Evolutionary conservation across 352 stramenopile species (phyloP).

Genomic region (Globisporangium takayamanum): DNA sequence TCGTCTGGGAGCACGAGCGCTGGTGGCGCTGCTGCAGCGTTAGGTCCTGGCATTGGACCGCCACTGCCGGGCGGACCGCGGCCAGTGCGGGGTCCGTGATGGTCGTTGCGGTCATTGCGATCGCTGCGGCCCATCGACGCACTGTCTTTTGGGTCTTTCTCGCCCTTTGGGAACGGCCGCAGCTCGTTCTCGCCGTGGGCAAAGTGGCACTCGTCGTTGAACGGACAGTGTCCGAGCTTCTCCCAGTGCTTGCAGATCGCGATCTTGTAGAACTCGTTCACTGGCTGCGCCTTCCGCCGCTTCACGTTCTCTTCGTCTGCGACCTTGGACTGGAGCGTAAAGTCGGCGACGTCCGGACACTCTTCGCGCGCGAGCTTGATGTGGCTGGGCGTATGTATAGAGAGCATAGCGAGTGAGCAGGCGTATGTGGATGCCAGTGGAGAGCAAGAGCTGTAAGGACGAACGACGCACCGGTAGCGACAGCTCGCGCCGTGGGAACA

Average conservation of each 20-base stretch:
- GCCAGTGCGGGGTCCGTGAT: conserved; percentile 4
- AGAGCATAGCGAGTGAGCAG: background rate
- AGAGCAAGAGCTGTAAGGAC: background rate
- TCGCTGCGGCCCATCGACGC: background rate
- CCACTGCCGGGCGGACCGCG: background rate
- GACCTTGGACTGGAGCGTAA: conserved; percentile 89
- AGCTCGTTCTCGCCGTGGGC: conserved; percentile 94
- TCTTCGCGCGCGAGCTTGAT: conserved; percentile 91
- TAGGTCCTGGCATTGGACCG: conserved; percentile 1
- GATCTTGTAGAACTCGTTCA: conserved; percentile 98
- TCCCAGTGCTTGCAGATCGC: conserved; percentile 97
- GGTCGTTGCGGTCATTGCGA: conserved; percentile 5
- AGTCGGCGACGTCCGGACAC: conserved; percentile 91
- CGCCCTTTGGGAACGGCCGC: conserved; percentile 75
- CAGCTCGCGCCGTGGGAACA: conserved; percentile 96
- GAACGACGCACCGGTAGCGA: conserved; percentile 64
- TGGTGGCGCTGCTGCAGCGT: conserved; percentile 10
- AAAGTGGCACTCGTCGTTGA: conserved; percentile 96
- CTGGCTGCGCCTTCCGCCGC: conserved; percentile 77
- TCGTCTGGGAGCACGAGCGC: conserved; percentile 52
- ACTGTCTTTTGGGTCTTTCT: conserved; percentile 38
- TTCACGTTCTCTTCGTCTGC: conserved; percentile 88
- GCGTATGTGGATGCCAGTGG: background rate
- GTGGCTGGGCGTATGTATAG: conserved; percentile 44
- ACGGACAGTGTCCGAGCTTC: conserved; percentile 93